phyloP scores from a whole-genome alignment of 495 filamentous ascomycete genomes.

The Podospora didyma region DNA sequence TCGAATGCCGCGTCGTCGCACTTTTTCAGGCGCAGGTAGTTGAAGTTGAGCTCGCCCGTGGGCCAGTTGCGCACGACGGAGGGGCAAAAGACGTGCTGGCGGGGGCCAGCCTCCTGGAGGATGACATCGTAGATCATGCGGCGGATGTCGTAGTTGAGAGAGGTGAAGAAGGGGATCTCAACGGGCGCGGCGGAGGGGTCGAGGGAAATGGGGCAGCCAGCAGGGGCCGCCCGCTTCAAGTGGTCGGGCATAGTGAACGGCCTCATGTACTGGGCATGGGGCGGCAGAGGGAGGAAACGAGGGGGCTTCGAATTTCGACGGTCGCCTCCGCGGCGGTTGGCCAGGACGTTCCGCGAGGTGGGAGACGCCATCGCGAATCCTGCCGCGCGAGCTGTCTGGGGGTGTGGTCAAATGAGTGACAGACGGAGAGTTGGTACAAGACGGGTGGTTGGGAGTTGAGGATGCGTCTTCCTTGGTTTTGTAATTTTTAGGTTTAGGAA shows the following conservation, averaged over 20 bases:
- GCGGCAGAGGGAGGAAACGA: too few species aligned
- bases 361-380: too few species aligned
- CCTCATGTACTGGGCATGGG: neutral
- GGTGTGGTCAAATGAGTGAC: too few species aligned
- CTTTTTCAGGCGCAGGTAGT: neutral
- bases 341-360: too few species aligned
- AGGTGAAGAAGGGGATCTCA: conserved; percentile 4
- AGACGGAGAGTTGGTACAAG: too few species aligned
- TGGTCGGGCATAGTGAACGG: neutral
- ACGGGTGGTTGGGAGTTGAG: too few species aligned
- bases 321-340: too few species aligned
- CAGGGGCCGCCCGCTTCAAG: neutral
- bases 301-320: too few species aligned
- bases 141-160: conserved; percentile 11
- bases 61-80: conserved; percentile 1
- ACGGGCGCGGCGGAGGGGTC: neutral
- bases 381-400: too few species aligned
- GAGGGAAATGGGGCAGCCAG: conserved; percentile 4
- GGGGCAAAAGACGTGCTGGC: conserved; percentile 11
- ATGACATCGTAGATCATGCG: conserved; percentile 8
- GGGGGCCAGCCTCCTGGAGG: conserved; percentile 4
- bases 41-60: conserved; percentile 1
- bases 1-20: conserved; percentile 6
- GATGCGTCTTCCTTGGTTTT: neutral
- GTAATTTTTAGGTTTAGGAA: neutral